Evolutionary conservation across 1,284 basidiomycete species (phyloP).

Genomic region (Cutaneotrichosporon cavernicola): DNA sequence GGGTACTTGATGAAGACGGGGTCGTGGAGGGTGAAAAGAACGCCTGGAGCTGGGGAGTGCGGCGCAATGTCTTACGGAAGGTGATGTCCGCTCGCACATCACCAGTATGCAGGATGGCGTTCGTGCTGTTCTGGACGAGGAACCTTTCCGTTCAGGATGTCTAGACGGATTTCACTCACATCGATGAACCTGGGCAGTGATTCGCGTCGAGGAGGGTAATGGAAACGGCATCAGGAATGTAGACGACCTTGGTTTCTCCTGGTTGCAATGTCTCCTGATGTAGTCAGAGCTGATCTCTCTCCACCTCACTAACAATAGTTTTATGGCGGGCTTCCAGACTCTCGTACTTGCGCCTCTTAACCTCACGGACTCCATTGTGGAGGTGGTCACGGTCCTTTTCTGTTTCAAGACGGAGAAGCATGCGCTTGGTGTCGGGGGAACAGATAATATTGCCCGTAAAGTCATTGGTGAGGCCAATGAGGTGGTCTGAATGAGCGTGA

Average conservation of each 20-base stretch:
- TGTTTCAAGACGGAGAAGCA: slow-evolving; percentile 72
- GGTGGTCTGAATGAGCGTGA: slow-evolving; percentile 80
- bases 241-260: slow-evolving; percentile 60
- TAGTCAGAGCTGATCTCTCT: slow-evolving; percentile 16
- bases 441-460: slow-evolving; percentile 62
- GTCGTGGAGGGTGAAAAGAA: slow-evolving; percentile 58
- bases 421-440: slow-evolving; percentile 74
- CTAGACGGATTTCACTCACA: slow-evolving; percentile 59
- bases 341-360: slow-evolving; percentile 58
- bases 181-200: slow-evolving; percentile 88
- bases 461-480: slow-evolving; percentile 36
- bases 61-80: slow-evolving; percentile 66
- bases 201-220: slow-evolving; percentile 87
- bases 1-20: neutral
- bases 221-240: slow-evolving; percentile 57
- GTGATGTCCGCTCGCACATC: slow-evolving; percentile 83
- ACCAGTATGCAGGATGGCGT: slow-evolving; percentile 83
- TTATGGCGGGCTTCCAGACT: slow-evolving; percentile 21
- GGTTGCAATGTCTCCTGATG: slow-evolving; percentile 37
- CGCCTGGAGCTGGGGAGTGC: slow-evolving; percentile 68
- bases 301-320: slow-evolving; percentile 35
- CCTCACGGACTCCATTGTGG: slow-evolving; percentile 59
- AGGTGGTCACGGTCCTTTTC: slow-evolving; percentile 61
- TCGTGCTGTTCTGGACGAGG: slow-evolving; percentile 70
- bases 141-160: slow-evolving; percentile 62